Base-by-base conservation (phyloP, 164 flowering plant species). In the Dillenia suffruticosa region DNA sequence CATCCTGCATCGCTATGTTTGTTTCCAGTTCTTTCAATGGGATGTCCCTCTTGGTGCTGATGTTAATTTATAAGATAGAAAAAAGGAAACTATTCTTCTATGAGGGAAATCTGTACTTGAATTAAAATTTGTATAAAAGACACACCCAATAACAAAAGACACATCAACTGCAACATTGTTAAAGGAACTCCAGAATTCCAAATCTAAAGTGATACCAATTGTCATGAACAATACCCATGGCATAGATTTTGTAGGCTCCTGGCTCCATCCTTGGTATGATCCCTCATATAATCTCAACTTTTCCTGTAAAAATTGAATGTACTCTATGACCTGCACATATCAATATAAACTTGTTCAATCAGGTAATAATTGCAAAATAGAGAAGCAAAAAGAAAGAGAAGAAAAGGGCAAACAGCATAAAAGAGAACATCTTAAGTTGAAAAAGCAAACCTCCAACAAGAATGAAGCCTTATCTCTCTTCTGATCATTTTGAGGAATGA, bases 281-380 rank as follows among this genome's bases (percentile, higher is more conserved):
- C 74, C 79, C 65, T 91, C 97, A 62, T 89, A 89, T 65, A 77
- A 72, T 1, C 77, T 74, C 40, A 86, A 64, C 69, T 79, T 87
- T 52, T 86, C 94, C 64, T 84, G 89, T 66, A 92, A 74, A 70
- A 79, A 82, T 64, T 83, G 94, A 58, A 92, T 73, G 67, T 89
- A 82, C 68, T 89, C 86, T 24, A 91, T 89, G 32, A 87, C 96
- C 97, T 91, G 86, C 75, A 81, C 10, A 67, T 24, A 26, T 17
- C 7, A 50, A 15, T 32, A 11, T 5, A 9, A 22, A 9, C 10
- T 10, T 15, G n/a, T 13, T 12, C 11, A 14, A 10, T 6, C 17
- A 5, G 1, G 11, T 44, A 54, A 52, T 12, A 43, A 55, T 12
- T 2, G 9, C 24, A 43, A 57, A 12, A 19, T 15, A n/a, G 8